Percentiles rank a stretch among this genome's conserved stretches.
These are phyloP conservation scores for Backusella westeae DNA, from an alignment of 192 early-diverging fungal species.

Conservation along the genomic window DNA sequence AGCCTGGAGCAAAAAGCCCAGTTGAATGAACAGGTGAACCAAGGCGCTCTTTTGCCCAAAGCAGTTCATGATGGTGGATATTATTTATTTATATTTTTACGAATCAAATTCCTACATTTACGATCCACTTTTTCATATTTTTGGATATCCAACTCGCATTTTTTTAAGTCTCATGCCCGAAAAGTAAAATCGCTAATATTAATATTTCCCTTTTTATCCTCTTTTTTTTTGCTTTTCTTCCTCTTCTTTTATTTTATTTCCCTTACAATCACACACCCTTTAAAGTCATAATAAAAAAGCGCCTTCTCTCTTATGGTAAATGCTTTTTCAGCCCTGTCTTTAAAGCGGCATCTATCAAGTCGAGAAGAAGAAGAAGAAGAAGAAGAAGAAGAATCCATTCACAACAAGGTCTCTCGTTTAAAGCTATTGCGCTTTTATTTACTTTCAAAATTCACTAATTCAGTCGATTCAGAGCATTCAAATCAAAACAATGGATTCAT, in stretches of 20 bases:
- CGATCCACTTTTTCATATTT: too few species aligned
- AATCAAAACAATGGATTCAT: background rate
- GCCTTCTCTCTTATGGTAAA: background rate
- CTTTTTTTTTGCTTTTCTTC: constrained; percentile 8
- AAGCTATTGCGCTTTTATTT: background rate
- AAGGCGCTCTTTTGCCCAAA: too few species aligned
- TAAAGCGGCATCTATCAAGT: constrained; percentile 4
- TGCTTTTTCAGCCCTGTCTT: constrained; percentile 5
- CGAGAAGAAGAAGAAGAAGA: constrained; percentile 11
- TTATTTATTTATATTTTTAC: too few species aligned
- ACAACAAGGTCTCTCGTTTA: background rate
- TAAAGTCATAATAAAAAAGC: background rate
- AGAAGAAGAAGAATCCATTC: constrained; percentile 4
- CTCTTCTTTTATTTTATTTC: background rate
- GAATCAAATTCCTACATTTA: too few species aligned
- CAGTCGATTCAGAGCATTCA: background rate
- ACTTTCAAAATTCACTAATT: background rate
- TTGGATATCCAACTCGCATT: too few species aligned
- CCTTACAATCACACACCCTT: background rate
- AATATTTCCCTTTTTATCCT: background rate
- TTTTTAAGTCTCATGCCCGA: background rate
- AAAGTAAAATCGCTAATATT: background rate
- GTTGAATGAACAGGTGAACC: too few species aligned
- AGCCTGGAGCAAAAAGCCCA: too few species aligned
- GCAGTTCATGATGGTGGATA: too few species aligned